Evolutionary conservation across 1,139 yeast species (phyloP).

Genomic region (Starmera stellimalicola): DNA sequence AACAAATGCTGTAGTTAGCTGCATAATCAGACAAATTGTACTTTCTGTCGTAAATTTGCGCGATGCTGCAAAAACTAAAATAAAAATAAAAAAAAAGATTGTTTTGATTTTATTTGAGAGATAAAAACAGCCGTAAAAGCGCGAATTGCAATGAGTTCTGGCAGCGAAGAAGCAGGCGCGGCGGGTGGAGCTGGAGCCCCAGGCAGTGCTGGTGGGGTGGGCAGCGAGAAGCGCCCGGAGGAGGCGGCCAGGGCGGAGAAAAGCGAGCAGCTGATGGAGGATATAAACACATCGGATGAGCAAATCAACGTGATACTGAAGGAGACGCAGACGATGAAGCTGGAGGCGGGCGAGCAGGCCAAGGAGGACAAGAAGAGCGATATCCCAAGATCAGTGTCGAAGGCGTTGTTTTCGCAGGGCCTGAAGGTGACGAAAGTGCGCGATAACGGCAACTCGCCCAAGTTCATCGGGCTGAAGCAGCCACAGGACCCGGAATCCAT

Average conservation of each 20-base stretch:
- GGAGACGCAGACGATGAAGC: constrained; percentile 14
- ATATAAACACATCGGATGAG: constrained; percentile 12
- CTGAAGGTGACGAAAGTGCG: constrained; percentile 18
- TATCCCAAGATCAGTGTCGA: constrained; percentile 20
- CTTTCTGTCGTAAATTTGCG: no score
- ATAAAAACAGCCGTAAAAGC: no score
- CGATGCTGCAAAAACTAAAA: no score
- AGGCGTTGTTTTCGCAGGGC: constrained; percentile 15
- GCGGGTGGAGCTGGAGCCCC: no score
- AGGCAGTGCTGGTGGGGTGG: no score
- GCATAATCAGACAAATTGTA: no score
- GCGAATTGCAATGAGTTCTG: no score
- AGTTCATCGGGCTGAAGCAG: constrained; percentile 15
- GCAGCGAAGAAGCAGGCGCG: no score
- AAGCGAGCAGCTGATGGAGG: not conserved
- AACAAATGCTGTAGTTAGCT: no score
- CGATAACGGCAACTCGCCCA: constrained; percentile 14
- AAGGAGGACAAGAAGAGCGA: no score
- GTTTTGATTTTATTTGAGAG: no score
- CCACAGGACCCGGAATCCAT: constrained; percentile 8
- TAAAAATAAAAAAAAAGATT: no score
- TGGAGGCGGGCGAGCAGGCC: constrained; percentile 1
- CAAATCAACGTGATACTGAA: constrained; percentile 17
- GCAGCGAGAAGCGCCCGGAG: not conserved
- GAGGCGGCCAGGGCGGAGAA: not conserved